Percentiles rank a stretch among this genome's conserved stretches.
phyloP scores from a whole-genome alignment of 768 basidiomycete species.

The Scleroderma bovista region DNA sequence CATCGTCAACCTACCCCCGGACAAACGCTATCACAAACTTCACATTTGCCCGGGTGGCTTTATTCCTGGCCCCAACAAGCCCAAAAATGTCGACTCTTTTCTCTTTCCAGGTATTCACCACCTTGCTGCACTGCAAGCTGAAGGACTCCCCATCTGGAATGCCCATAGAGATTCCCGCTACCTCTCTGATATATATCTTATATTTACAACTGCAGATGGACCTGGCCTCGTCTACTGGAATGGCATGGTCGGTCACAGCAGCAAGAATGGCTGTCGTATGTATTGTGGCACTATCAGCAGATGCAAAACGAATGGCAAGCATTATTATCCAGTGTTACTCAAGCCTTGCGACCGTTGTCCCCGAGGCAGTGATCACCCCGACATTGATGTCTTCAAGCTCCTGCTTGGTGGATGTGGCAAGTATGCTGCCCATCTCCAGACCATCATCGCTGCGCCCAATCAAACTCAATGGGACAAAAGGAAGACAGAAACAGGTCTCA shows the following conservation, averaged over 20 bases:
- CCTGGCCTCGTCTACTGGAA: constrained; percentile 24
- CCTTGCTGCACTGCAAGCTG: constrained; percentile 18
- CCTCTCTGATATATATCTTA: constrained; percentile 10
- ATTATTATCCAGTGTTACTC: constrained; percentile 31
- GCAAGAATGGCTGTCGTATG: constrained; percentile 30
- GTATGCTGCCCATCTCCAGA: background rate
- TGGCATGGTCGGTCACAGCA: constrained; percentile 31
- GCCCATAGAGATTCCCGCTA: constrained; percentile 9
- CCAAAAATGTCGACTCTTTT: constrained; percentile 28
- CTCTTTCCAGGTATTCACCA: constrained; percentile 27
- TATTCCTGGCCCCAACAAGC: constrained; percentile 28
- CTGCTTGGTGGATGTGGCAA: constrained; percentile 4
- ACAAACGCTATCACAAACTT: constrained; percentile 6
- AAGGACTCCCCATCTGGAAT: constrained; percentile 32
- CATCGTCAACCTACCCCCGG: constrained; percentile 26
- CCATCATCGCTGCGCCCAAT: constrained; percentile 1
- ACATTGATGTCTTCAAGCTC: constrained; percentile 22
- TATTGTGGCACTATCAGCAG: constrained; percentile 29
- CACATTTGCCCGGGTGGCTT: constrained; percentile 10
- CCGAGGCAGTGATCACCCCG: constrained; percentile 23
- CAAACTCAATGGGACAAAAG: constrained; percentile 18
- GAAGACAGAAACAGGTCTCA: constrained; percentile 31
- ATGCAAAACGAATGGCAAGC: constrained; percentile 15
- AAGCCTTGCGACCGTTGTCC: constrained; percentile 24
- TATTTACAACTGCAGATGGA: constrained; percentile 21